phyloP scores from a whole-genome alignment of 768 basidiomycete genomes.

The Boletus rubropictus region DNA sequence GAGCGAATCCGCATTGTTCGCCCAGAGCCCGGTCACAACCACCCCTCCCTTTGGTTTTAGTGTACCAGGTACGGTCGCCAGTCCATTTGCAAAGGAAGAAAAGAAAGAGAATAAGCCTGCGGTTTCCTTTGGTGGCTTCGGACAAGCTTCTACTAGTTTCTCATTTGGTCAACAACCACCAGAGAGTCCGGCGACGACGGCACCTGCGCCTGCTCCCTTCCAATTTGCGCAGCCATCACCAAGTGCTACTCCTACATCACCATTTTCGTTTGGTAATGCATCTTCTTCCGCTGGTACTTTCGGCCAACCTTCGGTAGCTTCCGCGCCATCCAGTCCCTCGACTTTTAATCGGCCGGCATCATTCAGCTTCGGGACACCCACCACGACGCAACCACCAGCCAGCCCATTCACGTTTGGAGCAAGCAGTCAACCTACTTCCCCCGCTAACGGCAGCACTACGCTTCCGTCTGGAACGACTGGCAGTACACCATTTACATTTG shows the following conservation, averaged over 20 bases:
- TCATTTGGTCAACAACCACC: conserved; percentile 42
- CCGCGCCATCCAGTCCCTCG: conserved; percentile 55
- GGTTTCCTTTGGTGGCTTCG: conserved; percentile 43
- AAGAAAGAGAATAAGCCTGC: conserved; percentile 42
- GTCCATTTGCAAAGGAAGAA: conserved; percentile 46
- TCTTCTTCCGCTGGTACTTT: conserved; percentile 37
- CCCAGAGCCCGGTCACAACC: conserved; percentile 30
- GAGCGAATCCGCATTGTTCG: conserved; percentile 33
- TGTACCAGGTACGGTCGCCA: conserved; percentile 27
- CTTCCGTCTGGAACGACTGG: conserved; percentile 28
- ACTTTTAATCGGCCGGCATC: conserved; percentile 45
- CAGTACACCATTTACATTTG: conserved; percentile 34
- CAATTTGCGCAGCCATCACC: conserved; percentile 42
- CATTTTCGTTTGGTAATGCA: conserved; percentile 43
- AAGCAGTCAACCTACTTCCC: conserved; percentile 55
- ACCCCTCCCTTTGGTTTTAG: conserved; percentile 34
- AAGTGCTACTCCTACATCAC: conserved; percentile 32
- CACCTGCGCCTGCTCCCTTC: conserved; percentile 39
- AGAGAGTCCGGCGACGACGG: conserved; percentile 35
- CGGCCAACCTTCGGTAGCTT: conserved; percentile 36
- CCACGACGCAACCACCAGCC: conserved; percentile 33
- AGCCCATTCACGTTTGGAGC: conserved; percentile 44
- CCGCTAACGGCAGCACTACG: conserved; percentile 38
- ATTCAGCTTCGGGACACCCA: conserved; percentile 43
- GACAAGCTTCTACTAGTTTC: conserved; percentile 41